These are phyloP conservation scores for Adansonia gregorii DNA, from an alignment of 441 rosid genomes.

Conservation along the genomic window DNA sequence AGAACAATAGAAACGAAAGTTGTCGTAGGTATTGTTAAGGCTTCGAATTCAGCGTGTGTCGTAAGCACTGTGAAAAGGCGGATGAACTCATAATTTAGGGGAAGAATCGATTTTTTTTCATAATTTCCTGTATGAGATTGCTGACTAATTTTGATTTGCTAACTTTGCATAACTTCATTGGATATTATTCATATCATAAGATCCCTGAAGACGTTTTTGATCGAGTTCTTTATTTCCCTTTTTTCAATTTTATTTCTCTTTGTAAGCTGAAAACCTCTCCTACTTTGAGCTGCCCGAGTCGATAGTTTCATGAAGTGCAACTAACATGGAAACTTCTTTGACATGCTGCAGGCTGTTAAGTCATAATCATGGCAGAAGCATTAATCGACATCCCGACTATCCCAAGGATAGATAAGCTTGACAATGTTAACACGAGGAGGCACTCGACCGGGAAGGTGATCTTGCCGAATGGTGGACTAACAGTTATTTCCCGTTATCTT, in stretches of 20 bases:
- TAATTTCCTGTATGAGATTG: background rate
- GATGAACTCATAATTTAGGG: background rate
- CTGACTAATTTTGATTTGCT: background rate
- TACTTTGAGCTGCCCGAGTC: slow-evolving; percentile 7
- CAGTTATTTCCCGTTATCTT: slow-evolving; percentile 36
- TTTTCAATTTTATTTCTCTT: background rate
- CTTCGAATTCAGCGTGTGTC: too few relatives aligned
- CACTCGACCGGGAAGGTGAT: slow-evolving; percentile 48
- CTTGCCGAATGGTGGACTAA: slow-evolving; percentile 32
- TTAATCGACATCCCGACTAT: slow-evolving; percentile 33
- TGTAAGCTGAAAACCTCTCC: background rate
- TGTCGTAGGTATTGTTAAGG: too few relatives aligned
- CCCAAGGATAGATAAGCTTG: slow-evolving; percentile 28
- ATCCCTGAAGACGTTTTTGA: background rate
- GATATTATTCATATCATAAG: background rate
- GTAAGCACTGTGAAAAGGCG: background rate
- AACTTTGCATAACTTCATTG: background rate
- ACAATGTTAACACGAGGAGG: slow-evolving; percentile 41
- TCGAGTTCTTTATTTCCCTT: background rate
- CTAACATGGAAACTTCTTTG: background rate
- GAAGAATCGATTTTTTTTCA: background rate
- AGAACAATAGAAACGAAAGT: too few relatives aligned
- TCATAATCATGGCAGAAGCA: slow-evolving; percentile 40
- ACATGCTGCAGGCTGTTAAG: slow-evolving; percentile 31
- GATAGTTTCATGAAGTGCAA: slow-evolving; percentile 3